phyloP scores from a whole-genome alignment of 441 rosid genomes.

The Euphorbia neoarborescens region DNA sequence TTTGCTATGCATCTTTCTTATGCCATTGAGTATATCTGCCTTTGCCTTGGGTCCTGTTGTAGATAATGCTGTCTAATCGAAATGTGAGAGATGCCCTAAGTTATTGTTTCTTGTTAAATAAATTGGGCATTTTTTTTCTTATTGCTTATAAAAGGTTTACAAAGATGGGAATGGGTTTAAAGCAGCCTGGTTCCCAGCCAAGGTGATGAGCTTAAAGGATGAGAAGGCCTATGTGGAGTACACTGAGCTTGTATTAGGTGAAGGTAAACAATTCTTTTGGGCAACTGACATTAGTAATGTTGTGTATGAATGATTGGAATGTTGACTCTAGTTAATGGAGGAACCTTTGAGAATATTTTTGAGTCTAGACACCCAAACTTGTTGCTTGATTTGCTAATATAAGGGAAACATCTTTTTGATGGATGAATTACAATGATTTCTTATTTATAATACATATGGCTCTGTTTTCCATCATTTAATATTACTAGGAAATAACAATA shows the following conservation, averaged over 20 bases:
- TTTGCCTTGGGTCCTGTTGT: not conserved
- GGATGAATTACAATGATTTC: not conserved
- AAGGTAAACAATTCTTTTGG: conserved; percentile 42
- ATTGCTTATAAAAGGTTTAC: conserved; percentile 46
- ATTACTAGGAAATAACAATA: no score
- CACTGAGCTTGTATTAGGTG: conserved; percentile 48
- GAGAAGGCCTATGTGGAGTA: conserved; percentile 73
- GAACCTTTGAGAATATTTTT: not conserved
- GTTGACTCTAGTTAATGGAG: conserved; percentile 5
- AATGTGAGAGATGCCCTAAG: not conserved
- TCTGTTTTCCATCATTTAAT: not conserved
- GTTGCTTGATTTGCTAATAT: not conserved
- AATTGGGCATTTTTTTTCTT: conserved; percentile 11
- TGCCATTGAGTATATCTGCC: not conserved
- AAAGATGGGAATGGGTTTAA: conserved; percentile 59
- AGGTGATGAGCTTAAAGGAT: conserved; percentile 59
- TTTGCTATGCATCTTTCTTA: not conserved
- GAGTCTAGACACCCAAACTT: not conserved
- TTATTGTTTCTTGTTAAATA: conserved; percentile 4
- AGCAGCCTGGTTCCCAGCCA: conserved; percentile 82
- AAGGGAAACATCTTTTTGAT: no score
- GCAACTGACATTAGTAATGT: not conserved
- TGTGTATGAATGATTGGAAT: conserved; percentile 10
- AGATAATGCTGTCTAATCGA: not conserved
- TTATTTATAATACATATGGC: not conserved